phyloP scores from a whole-genome alignment of 192 early-diverging fungal species.

The Thamnidium elegans region DNA sequence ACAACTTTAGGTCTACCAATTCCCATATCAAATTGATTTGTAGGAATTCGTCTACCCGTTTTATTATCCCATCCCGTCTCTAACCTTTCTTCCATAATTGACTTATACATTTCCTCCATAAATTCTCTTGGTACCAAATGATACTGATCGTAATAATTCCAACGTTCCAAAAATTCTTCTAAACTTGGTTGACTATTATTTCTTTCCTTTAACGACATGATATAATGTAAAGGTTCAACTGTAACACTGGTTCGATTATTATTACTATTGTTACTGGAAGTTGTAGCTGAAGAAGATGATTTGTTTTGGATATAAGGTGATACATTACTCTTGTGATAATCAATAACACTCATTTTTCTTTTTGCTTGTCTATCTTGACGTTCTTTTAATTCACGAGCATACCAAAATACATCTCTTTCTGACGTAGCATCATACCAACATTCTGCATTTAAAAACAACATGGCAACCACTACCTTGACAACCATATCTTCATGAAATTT shows the following conservation, averaged over 20 bases:
- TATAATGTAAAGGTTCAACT: slow-evolving; percentile 25
- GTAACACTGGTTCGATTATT: slow-evolving; percentile 18
- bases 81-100: slow-evolving; percentile 43
- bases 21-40: background rate
- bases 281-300: slow-evolving; percentile 2
- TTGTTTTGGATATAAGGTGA: background rate
- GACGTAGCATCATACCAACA: slow-evolving; percentile 49
- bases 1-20: slow-evolving; percentile 10
- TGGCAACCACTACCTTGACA: slow-evolving; percentile 58
- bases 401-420: slow-evolving; percentile 37
- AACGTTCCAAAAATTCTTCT: slow-evolving; percentile 30
- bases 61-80: slow-evolving; percentile 47
- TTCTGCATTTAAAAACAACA: slow-evolving; percentile 62
- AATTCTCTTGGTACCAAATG: slow-evolving; percentile 33
- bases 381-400: slow-evolving; percentile 33
- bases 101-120: slow-evolving; percentile 40
- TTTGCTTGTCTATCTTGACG: slow-evolving; percentile 19
- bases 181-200: background rate
- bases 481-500: slow-evolving; percentile 53
- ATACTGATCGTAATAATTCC: slow-evolving; percentile 37
- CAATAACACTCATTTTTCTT: slow-evolving; percentile 17
- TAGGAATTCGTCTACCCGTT: background rate
- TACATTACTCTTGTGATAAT: slow-evolving; percentile 1
- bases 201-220: slow-evolving; percentile 11
- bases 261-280: background rate